Percentiles rank a stretch among this genome's conserved stretches.
phyloP scores from a whole-genome alignment of 1,139 yeast genomes.

The Debaryomyces udenii region DNA sequence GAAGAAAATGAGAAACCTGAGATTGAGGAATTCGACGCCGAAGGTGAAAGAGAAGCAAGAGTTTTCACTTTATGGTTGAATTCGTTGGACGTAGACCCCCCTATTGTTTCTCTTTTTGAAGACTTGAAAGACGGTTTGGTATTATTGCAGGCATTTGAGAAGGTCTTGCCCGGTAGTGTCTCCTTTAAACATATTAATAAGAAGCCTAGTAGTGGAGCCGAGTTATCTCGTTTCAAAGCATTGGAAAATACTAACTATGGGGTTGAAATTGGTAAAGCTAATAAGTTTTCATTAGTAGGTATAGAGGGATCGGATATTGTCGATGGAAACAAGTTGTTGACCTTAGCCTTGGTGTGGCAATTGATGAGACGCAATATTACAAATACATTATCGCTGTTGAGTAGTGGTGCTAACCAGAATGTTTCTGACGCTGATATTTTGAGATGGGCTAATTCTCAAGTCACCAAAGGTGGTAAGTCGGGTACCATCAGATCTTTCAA shows the following conservation, averaged over 20 bases:
- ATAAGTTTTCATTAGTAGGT: conserved; percentile 91
- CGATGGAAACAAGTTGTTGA: conserved; percentile 87
- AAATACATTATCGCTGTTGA: conserved; percentile 72
- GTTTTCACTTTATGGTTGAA: conserved; percentile 97
- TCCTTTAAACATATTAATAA: conserved; percentile 81
- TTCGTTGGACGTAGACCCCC: conserved; percentile 93
- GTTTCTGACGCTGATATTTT: conserved; percentile 83
- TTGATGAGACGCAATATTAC: conserved; percentile 95
- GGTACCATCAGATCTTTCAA: conserved; percentile 77
- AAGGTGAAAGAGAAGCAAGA: conserved; percentile 99
- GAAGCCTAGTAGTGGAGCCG: conserved; percentile 70
- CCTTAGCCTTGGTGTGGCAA: conserved; percentile 98
- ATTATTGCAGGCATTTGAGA: conserved; percentile 89
- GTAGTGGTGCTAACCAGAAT: conserved; percentile 62
- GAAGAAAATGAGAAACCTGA: conserved; percentile 89
- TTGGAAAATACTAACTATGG: conserved; percentile 96
- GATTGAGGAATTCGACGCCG: conserved; percentile 96
- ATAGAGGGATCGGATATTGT: conserved; percentile 97
- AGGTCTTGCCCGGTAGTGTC: conserved; percentile 92
- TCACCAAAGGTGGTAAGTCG: conserved; percentile 77
- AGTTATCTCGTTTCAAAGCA: conserved; percentile 88
- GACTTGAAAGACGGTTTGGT: conserved; percentile 93
- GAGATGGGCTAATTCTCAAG: conserved; percentile 91
- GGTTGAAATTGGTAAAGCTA: conserved; percentile 92
- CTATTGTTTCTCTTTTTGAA: conserved; percentile 88